Percentiles rank a stretch among this genome's conserved stretches.
phyloP scores from a whole-genome alignment of 192 early-diverging fungal species.

The Gryganskiella cystojenkinii region DNA sequence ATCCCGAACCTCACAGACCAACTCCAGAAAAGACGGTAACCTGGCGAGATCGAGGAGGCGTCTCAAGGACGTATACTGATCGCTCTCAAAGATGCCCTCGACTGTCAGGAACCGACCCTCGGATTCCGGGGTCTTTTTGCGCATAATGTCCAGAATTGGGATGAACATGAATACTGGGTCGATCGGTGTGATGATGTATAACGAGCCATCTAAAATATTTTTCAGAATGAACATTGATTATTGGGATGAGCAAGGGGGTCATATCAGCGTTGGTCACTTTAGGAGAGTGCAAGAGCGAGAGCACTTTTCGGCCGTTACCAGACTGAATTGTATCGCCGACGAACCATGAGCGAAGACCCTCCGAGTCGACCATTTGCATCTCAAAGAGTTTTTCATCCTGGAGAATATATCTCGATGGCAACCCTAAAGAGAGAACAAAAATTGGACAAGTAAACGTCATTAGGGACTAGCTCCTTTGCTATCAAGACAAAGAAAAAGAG shows the following conservation, averaged over 20 bases:
- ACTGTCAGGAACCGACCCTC: constrained; percentile 49
- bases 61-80: constrained; percentile 50
- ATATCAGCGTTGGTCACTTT: not conserved
- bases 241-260: not conserved
- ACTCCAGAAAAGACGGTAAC: constrained; percentile 18
- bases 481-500: not conserved
- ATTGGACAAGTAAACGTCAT: not conserved
- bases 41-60: constrained; percentile 31
- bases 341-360: constrained; percentile 58
- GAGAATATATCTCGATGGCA: constrained; percentile 54
- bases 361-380: constrained; percentile 48
- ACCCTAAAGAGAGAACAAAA: constrained; percentile 20
- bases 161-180: constrained; percentile 59
- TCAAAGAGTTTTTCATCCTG: constrained; percentile 54
- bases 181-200: constrained; percentile 55
- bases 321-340: constrained; percentile 54
- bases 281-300: not conserved
- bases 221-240: not conserved
- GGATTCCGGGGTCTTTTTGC: constrained; percentile 47
- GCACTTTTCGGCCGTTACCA: constrained; percentile 17
- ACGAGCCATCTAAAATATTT: constrained; percentile 46
- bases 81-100: constrained; percentile 49
- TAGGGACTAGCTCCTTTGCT: not conserved
- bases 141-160: constrained; percentile 54
- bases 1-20: constrained; percentile 50